Percentiles rank a stretch among this genome's conserved stretches.
These are phyloP conservation scores for Tricholoma bakamatsutake DNA, from an alignment of 768 basidiomycete species.

Conservation along the genomic window DNA sequence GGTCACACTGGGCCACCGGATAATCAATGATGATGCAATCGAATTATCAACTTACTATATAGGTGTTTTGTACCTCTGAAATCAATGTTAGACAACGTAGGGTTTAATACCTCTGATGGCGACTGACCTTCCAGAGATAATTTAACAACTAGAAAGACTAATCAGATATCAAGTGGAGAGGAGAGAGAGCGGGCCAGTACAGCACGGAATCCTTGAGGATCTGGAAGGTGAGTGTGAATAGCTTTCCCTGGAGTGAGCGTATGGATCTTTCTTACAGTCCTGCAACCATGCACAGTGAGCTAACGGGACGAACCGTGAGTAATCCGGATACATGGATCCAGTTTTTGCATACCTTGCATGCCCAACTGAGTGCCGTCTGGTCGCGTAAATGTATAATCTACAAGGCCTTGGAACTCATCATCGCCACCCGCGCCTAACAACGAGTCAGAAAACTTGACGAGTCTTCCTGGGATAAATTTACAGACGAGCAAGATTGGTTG, in stretches of 20 bases:
- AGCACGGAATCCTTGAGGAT: constrained; percentile 62
- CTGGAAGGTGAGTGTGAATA: constrained; percentile 22
- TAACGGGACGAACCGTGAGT: constrained; percentile 15
- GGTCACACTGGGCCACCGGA: constrained; percentile 44
- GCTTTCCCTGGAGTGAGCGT: not conserved
- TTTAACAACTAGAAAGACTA: constrained; percentile 42
- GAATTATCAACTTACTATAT: constrained; percentile 26
- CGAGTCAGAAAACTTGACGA: not conserved
- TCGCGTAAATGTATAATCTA: constrained; percentile 56
- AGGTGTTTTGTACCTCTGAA: constrained; percentile 36
- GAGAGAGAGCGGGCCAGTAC: constrained; percentile 24
- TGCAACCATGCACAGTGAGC: constrained; percentile 65
- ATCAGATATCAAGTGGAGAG: not conserved
- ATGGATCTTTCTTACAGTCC: constrained; percentile 39
- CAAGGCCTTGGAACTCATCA: constrained; percentile 58
- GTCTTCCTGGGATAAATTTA: not conserved
- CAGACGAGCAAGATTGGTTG: constrained; percentile 57
- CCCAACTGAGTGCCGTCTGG: constrained; percentile 62
- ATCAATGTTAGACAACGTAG: constrained; percentile 8
- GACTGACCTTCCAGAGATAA: constrained; percentile 59
- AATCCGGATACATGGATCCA: not conserved
- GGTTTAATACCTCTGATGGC: not conserved
- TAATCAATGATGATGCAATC: not conserved
- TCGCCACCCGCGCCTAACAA: constrained; percentile 47
- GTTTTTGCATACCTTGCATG: constrained; percentile 39